Percentiles rank a stretch among this genome's conserved stretches.
phyloP scores from a whole-genome alignment of 2,329 filamentous ascomycete genomes.

The Aspergillus transmontanensis region DNA sequence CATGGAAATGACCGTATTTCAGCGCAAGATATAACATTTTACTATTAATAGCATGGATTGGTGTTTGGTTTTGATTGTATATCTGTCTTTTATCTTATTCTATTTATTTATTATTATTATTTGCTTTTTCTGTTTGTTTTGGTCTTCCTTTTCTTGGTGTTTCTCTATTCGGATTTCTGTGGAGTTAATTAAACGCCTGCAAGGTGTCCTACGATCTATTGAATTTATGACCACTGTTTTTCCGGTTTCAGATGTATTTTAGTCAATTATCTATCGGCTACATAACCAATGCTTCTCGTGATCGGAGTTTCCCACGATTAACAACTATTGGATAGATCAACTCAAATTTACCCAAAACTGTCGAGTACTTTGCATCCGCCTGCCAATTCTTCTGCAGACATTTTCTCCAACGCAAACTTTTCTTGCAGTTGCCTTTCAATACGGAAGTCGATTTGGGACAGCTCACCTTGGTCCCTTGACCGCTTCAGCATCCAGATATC shows the following conservation, averaged over 20 bases:
- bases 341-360: background rate
- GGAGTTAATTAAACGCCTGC: background rate
- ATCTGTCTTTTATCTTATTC: too few relatives aligned
- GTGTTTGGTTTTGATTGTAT: background rate
- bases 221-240: background rate
- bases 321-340: background rate
- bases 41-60: background rate
- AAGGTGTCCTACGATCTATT: background rate
- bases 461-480: background rate
- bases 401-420: background rate
- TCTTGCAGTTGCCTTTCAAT: background rate
- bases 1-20: background rate
- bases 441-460: background rate
- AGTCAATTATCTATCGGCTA: background rate
- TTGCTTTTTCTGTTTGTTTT: background rate
- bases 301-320: too few relatives aligned
- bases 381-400: background rate
- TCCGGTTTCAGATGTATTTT: background rate
- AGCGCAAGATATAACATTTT: background rate
- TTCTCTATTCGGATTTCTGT: background rate
- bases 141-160: background rate
- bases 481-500: background rate
- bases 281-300: background rate
- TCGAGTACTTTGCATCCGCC: background rate
- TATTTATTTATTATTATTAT: background rate